Evolutionary conservation across 306 rosid species (phyloP), one percentile per base, ranked within the genome.

Genomic region (Cucurbita pepo): DNA sequence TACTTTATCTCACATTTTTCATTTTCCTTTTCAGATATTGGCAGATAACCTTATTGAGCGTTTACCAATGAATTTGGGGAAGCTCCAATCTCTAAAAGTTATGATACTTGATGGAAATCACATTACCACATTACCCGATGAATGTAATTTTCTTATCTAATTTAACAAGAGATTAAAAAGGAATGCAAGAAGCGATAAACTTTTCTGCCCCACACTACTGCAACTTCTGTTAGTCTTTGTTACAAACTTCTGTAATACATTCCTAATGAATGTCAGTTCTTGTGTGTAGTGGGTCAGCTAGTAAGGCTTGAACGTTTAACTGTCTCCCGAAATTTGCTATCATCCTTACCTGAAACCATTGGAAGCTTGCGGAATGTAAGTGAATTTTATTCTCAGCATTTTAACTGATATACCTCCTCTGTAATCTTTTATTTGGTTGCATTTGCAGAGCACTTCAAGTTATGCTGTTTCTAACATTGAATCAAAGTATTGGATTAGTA

Each of bases 361-460:
- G 99, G 99, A 78, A 95, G 96, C 88, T 83, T 95, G 88, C 88
- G 97, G 66, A 91, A 88, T 84, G 99, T 91, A 84, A 86, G 91
- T 72, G 47, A 60, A 50, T 76, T 80, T 15, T 48, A 1, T 69
- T 48, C 54, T 1, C 36, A 51, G 47, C 77, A 57, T 48, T 12
- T 69, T 22, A 19, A 66, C 73, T 14, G 50, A 13, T 25, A 67
- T 22, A 44, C 43, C 10, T 22, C 13, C 14, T 16, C 73, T 69
- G 22, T 25, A 13, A 47, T 47, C 3, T 66, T 44, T 51, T 14
- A 67, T 22, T 67, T 67, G 21, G 19, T 67, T 67, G 56, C 43
- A 21, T 47, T 67, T 44, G 16, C 56, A 48, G 55, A 47, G 18
- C 7, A 25, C 18, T 67, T 67, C 6, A 65, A 62, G 50, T 62